Percentiles rank a stretch among this genome's conserved stretches.
Conservation (phyloP, 441 rosid genomes). For the Breynia disticha region DNA sequence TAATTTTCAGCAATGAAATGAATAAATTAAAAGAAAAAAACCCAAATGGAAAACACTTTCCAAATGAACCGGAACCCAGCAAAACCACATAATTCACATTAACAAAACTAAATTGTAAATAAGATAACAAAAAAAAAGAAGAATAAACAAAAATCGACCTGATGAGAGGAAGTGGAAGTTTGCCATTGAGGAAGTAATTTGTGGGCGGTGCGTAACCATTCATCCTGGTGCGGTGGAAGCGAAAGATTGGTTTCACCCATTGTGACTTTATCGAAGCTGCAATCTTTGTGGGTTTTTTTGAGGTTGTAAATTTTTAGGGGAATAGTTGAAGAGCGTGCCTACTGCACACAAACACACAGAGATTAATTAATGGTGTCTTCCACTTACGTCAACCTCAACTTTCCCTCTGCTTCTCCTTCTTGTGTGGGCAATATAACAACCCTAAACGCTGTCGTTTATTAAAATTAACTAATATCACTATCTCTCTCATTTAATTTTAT, state of each 20-base stretch:
- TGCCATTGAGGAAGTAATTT: conserved; percentile 54
- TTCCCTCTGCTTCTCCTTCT: too few relatives aligned
- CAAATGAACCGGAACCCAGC: background rate
- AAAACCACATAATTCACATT: background rate
- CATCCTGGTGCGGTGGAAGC: conserved; percentile 27
- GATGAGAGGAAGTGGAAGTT: conserved; percentile 38
- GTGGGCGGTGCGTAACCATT: conserved; percentile 48
- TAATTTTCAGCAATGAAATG: background rate
- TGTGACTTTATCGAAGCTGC: conserved; percentile 9
- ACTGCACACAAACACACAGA: too few relatives aligned
- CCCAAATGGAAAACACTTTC: background rate
- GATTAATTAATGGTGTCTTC: too few relatives aligned
- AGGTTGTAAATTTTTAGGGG: background rate
- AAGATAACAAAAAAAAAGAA: background rate
- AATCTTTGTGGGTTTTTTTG: background rate
- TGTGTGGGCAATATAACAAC: too few relatives aligned
- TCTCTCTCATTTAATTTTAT: too few relatives aligned
- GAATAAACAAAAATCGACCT: conserved; percentile 27
- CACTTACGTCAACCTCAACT: too few relatives aligned
- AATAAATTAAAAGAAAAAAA: background rate
- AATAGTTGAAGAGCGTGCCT: background rate
- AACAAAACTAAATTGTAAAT: background rate
- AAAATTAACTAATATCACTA: too few relatives aligned
- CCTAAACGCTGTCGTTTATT: too few relatives aligned
- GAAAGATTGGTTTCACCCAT: conserved; percentile 19